These are phyloP conservation scores for Bonia amplexicaulis DNA, from an alignment of 176 grass and related monocot species.

Conservation along the genomic window DNA sequence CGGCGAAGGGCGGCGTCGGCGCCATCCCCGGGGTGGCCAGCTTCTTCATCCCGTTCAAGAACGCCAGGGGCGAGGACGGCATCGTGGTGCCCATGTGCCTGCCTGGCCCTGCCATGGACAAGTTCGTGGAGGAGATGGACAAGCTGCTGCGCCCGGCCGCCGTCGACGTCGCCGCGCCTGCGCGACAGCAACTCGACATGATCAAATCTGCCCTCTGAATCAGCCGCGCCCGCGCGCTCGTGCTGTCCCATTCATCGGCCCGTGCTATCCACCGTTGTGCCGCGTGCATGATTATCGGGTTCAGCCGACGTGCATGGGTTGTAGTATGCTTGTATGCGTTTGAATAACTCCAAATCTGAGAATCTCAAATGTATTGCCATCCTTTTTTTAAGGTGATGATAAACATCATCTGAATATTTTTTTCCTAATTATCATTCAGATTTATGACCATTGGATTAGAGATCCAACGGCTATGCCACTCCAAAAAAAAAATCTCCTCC, in stretches of 20 bases:
- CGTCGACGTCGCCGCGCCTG: not conserved
- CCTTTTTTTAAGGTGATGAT: too few relatives aligned
- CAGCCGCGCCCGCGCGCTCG: not conserved
- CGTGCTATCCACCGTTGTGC: not conserved
- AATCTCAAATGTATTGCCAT: not conserved
- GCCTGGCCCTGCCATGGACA: conserved; percentile 60
- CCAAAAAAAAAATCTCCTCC: too few relatives aligned
- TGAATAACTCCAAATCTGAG: not conserved
- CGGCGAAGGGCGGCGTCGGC: conserved; percentile 57
- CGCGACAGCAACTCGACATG: not conserved
- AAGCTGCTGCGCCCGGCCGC: conserved; percentile 37
- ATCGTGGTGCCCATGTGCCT: conserved; percentile 66
- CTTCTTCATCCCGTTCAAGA: conserved; percentile 65
- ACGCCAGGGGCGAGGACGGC: conserved; percentile 57
- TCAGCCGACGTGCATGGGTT: not conserved
- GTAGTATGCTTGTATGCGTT: not conserved
- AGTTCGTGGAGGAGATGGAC: conserved; percentile 44
- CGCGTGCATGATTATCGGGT: not conserved
- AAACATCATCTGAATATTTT: too few relatives aligned
- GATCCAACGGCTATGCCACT: too few relatives aligned
- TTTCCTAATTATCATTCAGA: too few relatives aligned
- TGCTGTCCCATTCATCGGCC: not conserved
- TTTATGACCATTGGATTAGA: too few relatives aligned
- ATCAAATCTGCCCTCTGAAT: conserved; percentile 58
- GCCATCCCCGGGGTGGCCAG: conserved; percentile 67